Evolutionary conservation across 1,284 basidiomycete species (phyloP), one percentile per base, ranked within the genome.

Genomic region (Heimioporus punctisporus): DNA sequence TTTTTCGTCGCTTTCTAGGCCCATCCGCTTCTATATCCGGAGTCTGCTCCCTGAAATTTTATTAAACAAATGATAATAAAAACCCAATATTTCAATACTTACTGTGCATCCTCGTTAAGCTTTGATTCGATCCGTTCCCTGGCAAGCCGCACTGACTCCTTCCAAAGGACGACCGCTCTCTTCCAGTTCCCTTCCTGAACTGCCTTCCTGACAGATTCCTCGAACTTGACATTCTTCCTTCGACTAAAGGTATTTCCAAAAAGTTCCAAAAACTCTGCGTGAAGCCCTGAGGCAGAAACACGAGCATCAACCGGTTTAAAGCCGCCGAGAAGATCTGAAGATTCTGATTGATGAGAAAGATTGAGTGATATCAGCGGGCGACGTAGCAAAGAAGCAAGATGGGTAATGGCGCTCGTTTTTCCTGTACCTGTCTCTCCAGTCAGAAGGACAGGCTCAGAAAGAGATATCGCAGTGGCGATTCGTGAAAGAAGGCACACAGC

Each of bases 391-490:
- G 86, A 81, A 21, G 97, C 92, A 24, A 99, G 81, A 62, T 97
- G 88, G 24, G 95, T 93, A 21, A 99, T 85, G 4, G 89, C 83
- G 44, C 95, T 97, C 3, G 97, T 99, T 75, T 99, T 99, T 37
- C 97, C 97, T 1, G 97, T 99, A 42, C 97, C 97, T 1, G 97
- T 99, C 77, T 99, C 97, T 52, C 97, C 97, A 0, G 97, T 96
- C 23, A 99, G 82, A 3, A 99, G 81, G 2, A 97, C 78, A 1
- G 97, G 95, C 69, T 99, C 97, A 17, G 76, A 74, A 37, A 91
- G 76, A 0, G 87, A 79, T 31, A 96, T 78, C 1, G 90, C 84
- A 14, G 86, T 88, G 0, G 89, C 85, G 44, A 99, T 86, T 26
- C 93, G 86, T 40, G 95, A 92, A 24, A 98, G 81, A 8, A 98